Evolutionary conservation across 768 basidiomycete species (phyloP).

Genomic region (Boletus speciosus): DNA sequence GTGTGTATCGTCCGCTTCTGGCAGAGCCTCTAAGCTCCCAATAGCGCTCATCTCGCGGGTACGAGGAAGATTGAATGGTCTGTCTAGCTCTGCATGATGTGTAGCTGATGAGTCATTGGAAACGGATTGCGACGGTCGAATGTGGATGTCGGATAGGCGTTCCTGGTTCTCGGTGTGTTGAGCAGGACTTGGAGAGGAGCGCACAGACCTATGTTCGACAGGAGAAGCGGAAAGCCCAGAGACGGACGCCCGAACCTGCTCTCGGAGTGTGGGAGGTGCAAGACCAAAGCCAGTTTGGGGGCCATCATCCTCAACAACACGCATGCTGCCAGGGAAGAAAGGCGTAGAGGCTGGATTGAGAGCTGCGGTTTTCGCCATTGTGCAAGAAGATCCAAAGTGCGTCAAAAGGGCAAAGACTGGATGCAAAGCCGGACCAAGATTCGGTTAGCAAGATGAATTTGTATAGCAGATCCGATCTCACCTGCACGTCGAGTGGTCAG

Average conservation of each 20-base stretch:
- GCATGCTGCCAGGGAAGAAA: slow-evolving; percentile 70
- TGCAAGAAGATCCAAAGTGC: slow-evolving; percentile 19
- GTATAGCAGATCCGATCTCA: slow-evolving; percentile 12
- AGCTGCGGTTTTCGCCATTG: slow-evolving; percentile 73
- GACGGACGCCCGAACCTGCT: slow-evolving; percentile 43
- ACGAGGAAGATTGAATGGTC: slow-evolving; percentile 40
- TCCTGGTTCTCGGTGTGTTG: slow-evolving; percentile 30
- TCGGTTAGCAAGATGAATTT: slow-evolving; percentile 1
- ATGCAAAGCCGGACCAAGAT: not conserved
- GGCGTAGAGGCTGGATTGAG: slow-evolving; percentile 81
- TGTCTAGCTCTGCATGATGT: slow-evolving; percentile 45
- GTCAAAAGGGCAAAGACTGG: slow-evolving; percentile 26
- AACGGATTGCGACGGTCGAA: slow-evolving; percentile 36
- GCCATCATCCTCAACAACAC: slow-evolving; percentile 54
- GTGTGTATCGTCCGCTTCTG: slow-evolving; percentile 54
- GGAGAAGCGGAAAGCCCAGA: slow-evolving; percentile 60
- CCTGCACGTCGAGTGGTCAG: slow-evolving; percentile 21
- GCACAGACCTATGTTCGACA: slow-evolving; percentile 62
- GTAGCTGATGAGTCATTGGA: slow-evolving; percentile 47
- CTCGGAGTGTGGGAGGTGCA: slow-evolving; percentile 44
- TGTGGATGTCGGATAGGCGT: slow-evolving; percentile 23
- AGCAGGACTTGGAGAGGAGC: slow-evolving; percentile 68
- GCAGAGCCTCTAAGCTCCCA: slow-evolving; percentile 49
- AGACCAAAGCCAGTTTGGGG: slow-evolving; percentile 40
- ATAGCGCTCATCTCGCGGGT: slow-evolving; percentile 48